Percentiles rank a stretch among this genome's conserved stretches.
phyloP scores from a whole-genome alignment of 345 rosid species.

The Camelina sativa region DNA sequence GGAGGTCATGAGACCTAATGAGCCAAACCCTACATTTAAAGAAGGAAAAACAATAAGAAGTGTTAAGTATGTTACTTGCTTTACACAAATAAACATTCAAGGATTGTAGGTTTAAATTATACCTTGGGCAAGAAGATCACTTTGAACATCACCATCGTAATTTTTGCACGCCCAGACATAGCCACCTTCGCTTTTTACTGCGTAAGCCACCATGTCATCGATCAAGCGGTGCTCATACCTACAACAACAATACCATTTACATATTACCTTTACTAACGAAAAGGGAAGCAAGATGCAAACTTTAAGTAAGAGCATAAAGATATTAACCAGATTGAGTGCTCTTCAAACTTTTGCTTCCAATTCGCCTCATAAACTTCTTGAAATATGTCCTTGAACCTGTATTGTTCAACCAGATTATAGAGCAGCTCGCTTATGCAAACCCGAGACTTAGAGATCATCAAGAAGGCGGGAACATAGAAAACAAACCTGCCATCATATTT shows the following conservation, averaged over 20 bases:
- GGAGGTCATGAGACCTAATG: conserved; percentile 96
- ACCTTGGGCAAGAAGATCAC: conserved; percentile 99
- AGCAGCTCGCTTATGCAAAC: conserved; percentile 3
- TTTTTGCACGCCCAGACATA: conserved; percentile 99
- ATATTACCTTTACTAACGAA: background rate
- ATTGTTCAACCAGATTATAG: conserved; percentile 28
- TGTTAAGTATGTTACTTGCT: conserved; percentile 20
- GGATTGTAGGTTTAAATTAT: background rate
- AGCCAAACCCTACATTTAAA: conserved; percentile 81
- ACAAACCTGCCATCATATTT: conserved; percentile 97
- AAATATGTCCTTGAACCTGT: conserved; percentile 97
- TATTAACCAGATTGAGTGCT: conserved; percentile 82
- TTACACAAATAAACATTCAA: background rate
- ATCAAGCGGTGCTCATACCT: conserved; percentile 99
- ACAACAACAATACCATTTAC: conserved; percentile 5
- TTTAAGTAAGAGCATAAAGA: conserved; percentile 22
- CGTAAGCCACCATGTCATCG: conserved; percentile 99
- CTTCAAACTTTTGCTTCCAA: conserved; percentile 93
- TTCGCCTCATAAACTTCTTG: conserved; percentile 89
- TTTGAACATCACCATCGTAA: conserved; percentile 98
- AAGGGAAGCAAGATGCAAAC: conserved; percentile 4
- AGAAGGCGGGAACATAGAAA: conserved; percentile 17
- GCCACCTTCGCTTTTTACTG: conserved; percentile 93
- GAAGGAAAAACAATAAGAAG: conserved; percentile 8
- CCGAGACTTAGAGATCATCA: conserved; percentile 2